Evolutionary conservation across 75 land plant genomes (phyloP).

Genomic region (Cunninghamia lanceolata): DNA sequence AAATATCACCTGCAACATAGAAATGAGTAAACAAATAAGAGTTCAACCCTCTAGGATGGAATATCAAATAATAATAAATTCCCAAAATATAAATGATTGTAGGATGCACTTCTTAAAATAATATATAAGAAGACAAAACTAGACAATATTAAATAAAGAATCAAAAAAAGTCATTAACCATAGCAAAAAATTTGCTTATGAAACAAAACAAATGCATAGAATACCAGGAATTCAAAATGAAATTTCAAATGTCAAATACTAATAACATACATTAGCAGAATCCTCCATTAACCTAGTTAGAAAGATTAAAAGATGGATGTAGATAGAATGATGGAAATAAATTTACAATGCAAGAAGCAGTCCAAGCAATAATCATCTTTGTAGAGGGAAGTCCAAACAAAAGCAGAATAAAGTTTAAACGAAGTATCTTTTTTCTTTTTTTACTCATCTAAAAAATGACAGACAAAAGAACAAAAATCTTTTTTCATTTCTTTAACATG

Average conservation of each 20-base stretch:
- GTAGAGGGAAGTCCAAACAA: not conserved
- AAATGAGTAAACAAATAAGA: not conserved
- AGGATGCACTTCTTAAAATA: not conserved
- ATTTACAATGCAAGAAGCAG: not conserved
- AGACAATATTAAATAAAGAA: not conserved
- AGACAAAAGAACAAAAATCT: not conserved
- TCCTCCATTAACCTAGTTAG: not conserved
- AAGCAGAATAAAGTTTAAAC: no score
- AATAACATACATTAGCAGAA: not conserved
- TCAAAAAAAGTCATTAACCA: not conserved
- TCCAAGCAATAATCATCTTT: not conserved
- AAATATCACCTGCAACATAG: slow-evolving; percentile 70
- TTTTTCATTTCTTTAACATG: not conserved
- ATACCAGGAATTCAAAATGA: not conserved
- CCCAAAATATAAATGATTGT: not conserved
- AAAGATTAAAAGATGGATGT: not conserved
- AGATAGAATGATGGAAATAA: not conserved
- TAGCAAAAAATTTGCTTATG: not conserved
- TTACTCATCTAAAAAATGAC: no score
- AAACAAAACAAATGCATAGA: not conserved
- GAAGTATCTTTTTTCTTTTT: no score
- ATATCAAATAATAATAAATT: not conserved
- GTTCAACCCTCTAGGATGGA: not conserved
- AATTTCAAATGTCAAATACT: not conserved
- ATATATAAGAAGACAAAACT: not conserved